These are phyloP conservation scores for Leishmania major DNA, from an alignment of 208 protist species.

Conservation along the genomic window DNA sequence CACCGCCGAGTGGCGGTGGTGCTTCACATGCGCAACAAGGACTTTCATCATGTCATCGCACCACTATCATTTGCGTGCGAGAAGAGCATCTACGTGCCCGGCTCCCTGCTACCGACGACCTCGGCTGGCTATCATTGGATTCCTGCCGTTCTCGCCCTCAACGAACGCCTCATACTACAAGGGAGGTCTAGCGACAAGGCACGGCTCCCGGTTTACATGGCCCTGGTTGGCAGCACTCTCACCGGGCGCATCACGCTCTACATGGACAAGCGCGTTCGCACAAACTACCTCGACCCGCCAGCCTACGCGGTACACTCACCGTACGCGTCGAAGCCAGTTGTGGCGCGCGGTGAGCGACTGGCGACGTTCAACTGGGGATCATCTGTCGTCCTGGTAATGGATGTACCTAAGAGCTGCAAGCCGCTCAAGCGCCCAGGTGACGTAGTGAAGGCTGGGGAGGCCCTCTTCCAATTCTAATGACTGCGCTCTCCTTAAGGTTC, in stretches of 20 bases:
- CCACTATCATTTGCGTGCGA: slow-evolving; percentile 53
- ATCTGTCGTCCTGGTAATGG: slow-evolving; percentile 77
- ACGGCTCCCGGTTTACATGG: slow-evolving; percentile 42
- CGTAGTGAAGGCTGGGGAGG: slow-evolving; percentile 67
- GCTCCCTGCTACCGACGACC: slow-evolving; percentile 68
- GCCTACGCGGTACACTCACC: slow-evolving; percentile 70
- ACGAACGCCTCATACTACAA: slow-evolving; percentile 80
- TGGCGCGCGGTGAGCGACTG: slow-evolving; percentile 46
- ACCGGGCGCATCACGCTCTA: slow-evolving; percentile 66
- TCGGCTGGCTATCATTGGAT: slow-evolving; percentile 80
- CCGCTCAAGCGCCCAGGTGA: slow-evolving; percentile 48
- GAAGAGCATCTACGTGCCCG: slow-evolving; percentile 80
- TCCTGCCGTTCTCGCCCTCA: slow-evolving; percentile 65
- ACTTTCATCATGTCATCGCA: slow-evolving; percentile 85
- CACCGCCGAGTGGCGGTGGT: slow-evolving; percentile 64
- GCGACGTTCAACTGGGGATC: slow-evolving; percentile 88
- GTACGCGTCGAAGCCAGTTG: slow-evolving; percentile 44
- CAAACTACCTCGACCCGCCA: slow-evolving; percentile 82
- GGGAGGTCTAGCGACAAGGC: slow-evolving; percentile 31
- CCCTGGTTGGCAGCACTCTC: slow-evolving; percentile 79
- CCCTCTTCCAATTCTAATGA: slow-evolving; percentile 39
- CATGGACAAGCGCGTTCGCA: slow-evolving; percentile 72
- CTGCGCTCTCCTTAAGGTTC: neutral
- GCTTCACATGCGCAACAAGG: slow-evolving; percentile 66
- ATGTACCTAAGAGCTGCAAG: slow-evolving; percentile 59